phyloP scores from a whole-genome alignment of 2,329 filamentous ascomycete species.

The Teratosphaeria pseudoeucalypti region DNA sequence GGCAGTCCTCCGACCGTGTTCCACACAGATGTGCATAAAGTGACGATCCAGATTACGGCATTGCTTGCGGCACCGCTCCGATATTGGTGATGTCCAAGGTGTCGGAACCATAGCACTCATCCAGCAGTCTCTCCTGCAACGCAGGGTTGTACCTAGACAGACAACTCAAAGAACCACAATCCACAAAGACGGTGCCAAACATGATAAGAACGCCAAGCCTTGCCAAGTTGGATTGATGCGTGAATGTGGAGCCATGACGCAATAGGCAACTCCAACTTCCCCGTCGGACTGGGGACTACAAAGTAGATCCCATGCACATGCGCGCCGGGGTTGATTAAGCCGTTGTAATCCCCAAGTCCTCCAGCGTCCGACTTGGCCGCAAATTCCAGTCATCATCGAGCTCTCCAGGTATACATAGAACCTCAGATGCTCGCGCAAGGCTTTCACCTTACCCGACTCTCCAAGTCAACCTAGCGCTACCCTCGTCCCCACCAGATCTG shows the following conservation, averaged over 20 bases:
- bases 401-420: background rate
- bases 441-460: background rate
- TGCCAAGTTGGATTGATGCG: background rate
- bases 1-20: too few species aligned
- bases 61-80: too few species aligned
- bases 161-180: too few species aligned
- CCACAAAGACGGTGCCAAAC: background rate
- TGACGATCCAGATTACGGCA: too few species aligned
- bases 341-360: background rate
- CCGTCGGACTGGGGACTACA: background rate
- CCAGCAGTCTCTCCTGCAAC: too few species aligned
- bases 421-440: background rate
- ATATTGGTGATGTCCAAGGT: too few species aligned
- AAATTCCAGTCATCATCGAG: background rate
- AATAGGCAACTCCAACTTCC: background rate
- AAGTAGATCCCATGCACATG: background rate
- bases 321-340: background rate
- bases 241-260: background rate
- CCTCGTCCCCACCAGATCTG: background rate
- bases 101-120: too few species aligned
- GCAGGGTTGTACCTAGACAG: too few species aligned
- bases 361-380: background rate
- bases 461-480: background rate
- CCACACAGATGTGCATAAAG: too few species aligned
- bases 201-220: background rate